A percentile compares a stretch with the other conserved stretches of the same genome.
phyloP scores from a whole-genome alignment of 441 rosid species.

The Sinapis alba region DNA sequence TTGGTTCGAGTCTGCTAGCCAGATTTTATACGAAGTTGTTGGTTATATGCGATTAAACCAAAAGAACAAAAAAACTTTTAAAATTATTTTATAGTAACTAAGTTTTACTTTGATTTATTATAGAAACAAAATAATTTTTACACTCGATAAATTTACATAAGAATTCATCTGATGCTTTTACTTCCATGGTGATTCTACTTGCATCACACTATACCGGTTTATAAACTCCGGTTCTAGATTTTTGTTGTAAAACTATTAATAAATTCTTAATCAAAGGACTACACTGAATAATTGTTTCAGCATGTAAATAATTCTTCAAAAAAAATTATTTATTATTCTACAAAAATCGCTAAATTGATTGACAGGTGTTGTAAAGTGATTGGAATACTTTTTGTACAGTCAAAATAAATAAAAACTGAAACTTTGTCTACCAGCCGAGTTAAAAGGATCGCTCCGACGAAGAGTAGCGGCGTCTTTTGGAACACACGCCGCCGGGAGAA shows the following conservation, averaged over 20 bases:
- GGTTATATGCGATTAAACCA: too few relatives aligned
- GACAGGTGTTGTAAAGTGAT: neutral
- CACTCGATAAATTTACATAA: too few relatives aligned
- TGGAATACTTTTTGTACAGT: neutral
- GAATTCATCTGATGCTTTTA: too few relatives aligned
- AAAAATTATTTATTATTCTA: neutral
- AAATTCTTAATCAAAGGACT: neutral
- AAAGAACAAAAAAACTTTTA: too few relatives aligned
- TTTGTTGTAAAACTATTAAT: too few relatives aligned
- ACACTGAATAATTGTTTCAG: neutral
- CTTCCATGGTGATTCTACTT: too few relatives aligned
- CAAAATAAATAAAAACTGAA: neutral
- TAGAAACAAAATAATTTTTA: too few relatives aligned
- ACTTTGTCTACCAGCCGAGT: neutral
- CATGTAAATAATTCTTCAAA: neutral
- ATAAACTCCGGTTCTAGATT: too few relatives aligned
- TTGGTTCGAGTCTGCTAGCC: neutral
- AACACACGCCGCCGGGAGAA: conserved; percentile 15
- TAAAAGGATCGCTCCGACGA: conserved; percentile 19
- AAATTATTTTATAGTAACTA: too few relatives aligned
- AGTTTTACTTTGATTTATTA: too few relatives aligned
- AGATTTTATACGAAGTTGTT: neutral
- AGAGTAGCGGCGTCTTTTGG: conserved; percentile 7
- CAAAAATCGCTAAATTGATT: neutral
- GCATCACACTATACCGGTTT: too few relatives aligned